phyloP scores from a whole-genome alignment of 2,329 filamentous ascomycete genomes.

The Fusarium sp. region DNA sequence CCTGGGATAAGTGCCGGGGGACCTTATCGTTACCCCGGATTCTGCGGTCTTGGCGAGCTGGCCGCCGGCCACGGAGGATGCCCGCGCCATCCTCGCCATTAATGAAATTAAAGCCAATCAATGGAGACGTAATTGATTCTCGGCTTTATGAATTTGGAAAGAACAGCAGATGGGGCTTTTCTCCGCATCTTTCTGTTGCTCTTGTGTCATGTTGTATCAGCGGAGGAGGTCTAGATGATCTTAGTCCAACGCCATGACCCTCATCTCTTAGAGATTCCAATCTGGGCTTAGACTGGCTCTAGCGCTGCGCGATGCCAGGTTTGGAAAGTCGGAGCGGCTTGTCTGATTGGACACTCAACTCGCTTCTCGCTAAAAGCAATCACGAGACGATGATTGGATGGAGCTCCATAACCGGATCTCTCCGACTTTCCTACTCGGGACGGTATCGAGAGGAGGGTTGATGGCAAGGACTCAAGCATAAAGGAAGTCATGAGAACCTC shows the following conservation, averaged over 20 bases:
- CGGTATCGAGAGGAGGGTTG: not conserved
- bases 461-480: not conserved
- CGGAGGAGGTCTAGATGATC: not conserved
- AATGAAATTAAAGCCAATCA: not conserved
- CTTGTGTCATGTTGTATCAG: not conserved
- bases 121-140: not conserved
- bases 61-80: not conserved
- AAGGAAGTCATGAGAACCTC: not conserved
- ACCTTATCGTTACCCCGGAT: not conserved
- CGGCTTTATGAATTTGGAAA: not conserved
- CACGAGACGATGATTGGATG: not conserved
- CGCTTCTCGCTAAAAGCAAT: not conserved
- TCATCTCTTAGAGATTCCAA: slow-evolving; percentile 34
- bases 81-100: not conserved
- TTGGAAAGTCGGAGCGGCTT: too few relatives aligned
- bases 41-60: not conserved
- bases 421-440: slow-evolving; percentile 7
- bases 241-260: not conserved
- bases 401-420: not conserved
- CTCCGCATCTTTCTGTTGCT: not conserved
- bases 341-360: slow-evolving; percentile 7
- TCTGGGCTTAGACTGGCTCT: not conserved
- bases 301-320: not conserved
- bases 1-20: not conserved
- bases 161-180: not conserved